Base-by-base conservation (phyloP, 768 basidiomycete genomes). In the Termitomyces titanicus region DNA sequence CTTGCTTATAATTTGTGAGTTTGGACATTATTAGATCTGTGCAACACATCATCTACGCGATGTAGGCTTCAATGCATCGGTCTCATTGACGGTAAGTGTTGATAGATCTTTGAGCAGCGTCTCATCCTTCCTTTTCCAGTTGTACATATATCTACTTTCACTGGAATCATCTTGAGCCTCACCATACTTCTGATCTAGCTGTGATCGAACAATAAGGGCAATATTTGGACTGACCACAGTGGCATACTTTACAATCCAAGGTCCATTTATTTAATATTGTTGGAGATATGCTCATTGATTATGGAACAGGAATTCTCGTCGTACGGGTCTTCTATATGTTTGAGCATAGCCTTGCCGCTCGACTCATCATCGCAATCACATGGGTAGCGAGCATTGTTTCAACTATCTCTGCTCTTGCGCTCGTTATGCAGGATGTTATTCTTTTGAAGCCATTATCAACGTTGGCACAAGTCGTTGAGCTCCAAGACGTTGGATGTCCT, bases 181-280 rank as follows among this genome's bases (percentile, higher is more conserved):
- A 35, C 3, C 12, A 3, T 9, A 22, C 12, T 10, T 22, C 5
- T 8, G 33, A 24, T 18, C 35, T 45, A 60, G 59, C 20, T 56
- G 59, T 34, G 59, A 60, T 47, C 31, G 44, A n/a, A 34, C 55
- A 4, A 60, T 60, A 13, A 37, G 59, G n/a, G 50, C 43, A 8
- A 35, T 60, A 7, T 60, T 56, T 25, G 55, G 59, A 4, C 6
- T 60, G 37, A 54, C 59, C 12, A 55, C 51, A 5, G 31, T 60
- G 10, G 59, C 59, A 12, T 46, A 56, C n/a, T 60, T 60, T 40
- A 47, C 56, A n/a, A 60, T 56, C 44, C 59, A 60, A 53, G 59
- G 59, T 53, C 25, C 17, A 31, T 46, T 1, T 27, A n/a, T 34
- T 7, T n/a, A n/a, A 7, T 35, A n/a, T 39, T n/a, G 3, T 2